Percentiles rank a stretch among this genome's conserved stretches.
Conservation (phyloP, 768 basidiomycete species). For the Dentipellis fragilis region DNA sequence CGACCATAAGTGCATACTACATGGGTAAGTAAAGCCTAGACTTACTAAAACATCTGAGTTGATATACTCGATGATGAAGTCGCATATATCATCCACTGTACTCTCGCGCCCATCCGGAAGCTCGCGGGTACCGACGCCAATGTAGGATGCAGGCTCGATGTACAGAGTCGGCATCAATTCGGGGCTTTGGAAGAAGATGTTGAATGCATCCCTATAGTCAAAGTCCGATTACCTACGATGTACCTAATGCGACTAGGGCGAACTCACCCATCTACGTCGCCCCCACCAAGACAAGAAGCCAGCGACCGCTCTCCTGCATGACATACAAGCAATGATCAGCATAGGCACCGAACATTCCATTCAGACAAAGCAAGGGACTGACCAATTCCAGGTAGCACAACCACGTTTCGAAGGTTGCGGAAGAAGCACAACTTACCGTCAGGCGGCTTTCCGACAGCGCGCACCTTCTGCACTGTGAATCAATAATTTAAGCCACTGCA, state of each 20-base stretch:
- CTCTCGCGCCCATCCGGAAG: slow-evolving; percentile 27
- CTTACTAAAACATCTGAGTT: slow-evolving; percentile 70
- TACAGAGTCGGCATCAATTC: slow-evolving; percentile 44
- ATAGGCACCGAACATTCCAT: neutral
- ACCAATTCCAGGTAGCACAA: slow-evolving; percentile 15
- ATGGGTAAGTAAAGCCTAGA: neutral
- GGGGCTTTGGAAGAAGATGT: slow-evolving; percentile 42
- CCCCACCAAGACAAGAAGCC: slow-evolving; percentile 62
- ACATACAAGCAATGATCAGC: neutral
- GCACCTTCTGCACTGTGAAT: slow-evolving; percentile 16
- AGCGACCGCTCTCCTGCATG: slow-evolving; percentile 46
- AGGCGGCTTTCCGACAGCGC: slow-evolving; percentile 20
- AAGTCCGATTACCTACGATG: neutral
- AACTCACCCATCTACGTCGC: slow-evolving; percentile 70
- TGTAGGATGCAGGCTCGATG: slow-evolving; percentile 44
- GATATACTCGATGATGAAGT: slow-evolving; percentile 80
- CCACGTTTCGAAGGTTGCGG: slow-evolving; percentile 16
- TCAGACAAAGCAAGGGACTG: neutral
- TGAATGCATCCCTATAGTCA: slow-evolving; percentile 46
- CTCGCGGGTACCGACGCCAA: slow-evolving; percentile 16
- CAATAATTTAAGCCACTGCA: neutral
- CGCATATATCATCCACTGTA: slow-evolving; percentile 60
- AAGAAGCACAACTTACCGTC: slow-evolving; percentile 14
- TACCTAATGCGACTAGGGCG: neutral
- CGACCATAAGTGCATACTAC: neutral